Base-by-base conservation (phyloP, 2,329 filamentous ascomycete genomes). In the Pseudogymnoascus sp. region DNA sequence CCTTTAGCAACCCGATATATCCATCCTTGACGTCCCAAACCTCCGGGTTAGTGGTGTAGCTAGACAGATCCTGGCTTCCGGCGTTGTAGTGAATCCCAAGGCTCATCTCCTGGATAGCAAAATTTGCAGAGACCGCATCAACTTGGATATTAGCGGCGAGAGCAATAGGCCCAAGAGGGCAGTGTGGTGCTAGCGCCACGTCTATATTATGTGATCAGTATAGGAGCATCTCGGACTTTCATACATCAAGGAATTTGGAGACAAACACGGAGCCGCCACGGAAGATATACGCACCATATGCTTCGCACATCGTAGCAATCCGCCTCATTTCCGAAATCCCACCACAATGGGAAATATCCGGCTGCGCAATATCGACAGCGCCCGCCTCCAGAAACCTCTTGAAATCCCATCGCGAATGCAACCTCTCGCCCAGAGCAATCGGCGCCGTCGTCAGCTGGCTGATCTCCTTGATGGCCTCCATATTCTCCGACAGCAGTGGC, bases 11-110 rank as follows among this genome's bases (percentile, higher is more conserved):
- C 44, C 83, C 76, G 16, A 91, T 82, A 70, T 86, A 88, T 0
- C 88, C 88, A 50, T 84, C 81, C n/a, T 81, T 78, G 5, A 91
- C 83, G 42, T 84, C 77, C 79, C 87, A 90, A 0, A 89, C 82
- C 60, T 82, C 80, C 0, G 84, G 79, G 68, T 90, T 83, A 69
- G 82, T 83, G 1, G 86, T 78, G 70, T 91, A 91, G 26, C 82
- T 88, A 11, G 82, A 82, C 62, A 90, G 76, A 71, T 90, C 87
- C 68, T 85, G 79, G 1, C 83, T 80, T 1, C 83, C 86, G 0
- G 80, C 82, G 68, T 93, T 93, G 71, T 92, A 93, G 72, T 93
- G 90, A 68, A 93, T 92, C 0, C 89, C 89, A 31, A 91, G 70
- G 62, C 85, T 87, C 89, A 91, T 91, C 73, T 92, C 89, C 70